These are phyloP conservation scores for Epithele typhae DNA, from an alignment of 768 basidiomycete species.

Conservation along the genomic window DNA sequence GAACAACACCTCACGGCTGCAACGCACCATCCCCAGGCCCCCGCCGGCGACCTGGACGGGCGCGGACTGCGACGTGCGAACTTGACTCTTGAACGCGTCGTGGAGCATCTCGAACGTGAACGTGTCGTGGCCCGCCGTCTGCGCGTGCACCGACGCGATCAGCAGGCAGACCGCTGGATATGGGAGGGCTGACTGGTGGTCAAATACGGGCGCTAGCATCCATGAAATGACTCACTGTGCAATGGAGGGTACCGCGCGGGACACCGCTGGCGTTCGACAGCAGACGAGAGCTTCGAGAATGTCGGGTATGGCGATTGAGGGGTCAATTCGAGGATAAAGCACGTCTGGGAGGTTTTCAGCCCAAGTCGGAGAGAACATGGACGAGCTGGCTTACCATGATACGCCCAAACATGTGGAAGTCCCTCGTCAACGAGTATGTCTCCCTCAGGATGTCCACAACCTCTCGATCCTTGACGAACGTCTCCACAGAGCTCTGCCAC, in stretches of 20 bases:
- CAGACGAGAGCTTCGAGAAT: conserved; percentile 33
- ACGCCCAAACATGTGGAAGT: conserved; percentile 52
- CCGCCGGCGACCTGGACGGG: conserved; percentile 74
- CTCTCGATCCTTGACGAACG: conserved; percentile 46
- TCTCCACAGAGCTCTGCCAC: conserved; percentile 58
- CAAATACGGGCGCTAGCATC: neutral
- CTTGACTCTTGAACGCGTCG: conserved; percentile 72
- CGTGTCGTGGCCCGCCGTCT: conserved; percentile 68
- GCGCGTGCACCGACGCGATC: conserved; percentile 77
- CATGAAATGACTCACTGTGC: conserved; percentile 38
- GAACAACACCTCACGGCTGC: conserved; percentile 59
- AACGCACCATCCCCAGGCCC: conserved; percentile 67
- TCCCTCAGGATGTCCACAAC: conserved; percentile 49
- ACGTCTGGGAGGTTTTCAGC: conserved; percentile 1
- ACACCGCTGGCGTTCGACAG: conserved; percentile 49
- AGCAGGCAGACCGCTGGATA: conserved; percentile 81
- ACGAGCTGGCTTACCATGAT: conserved; percentile 53
- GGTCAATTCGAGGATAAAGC: conserved; percentile 34
- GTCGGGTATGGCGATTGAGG: conserved; percentile 52
- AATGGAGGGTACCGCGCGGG: conserved; percentile 51
- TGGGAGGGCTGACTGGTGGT: conserved; percentile 43
- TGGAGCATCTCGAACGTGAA: conserved; percentile 93
- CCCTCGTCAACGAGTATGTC: conserved; percentile 56
- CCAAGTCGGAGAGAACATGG: no score
- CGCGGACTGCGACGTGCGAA: conserved; percentile 65